Evolutionary conservation across 2,329 filamentous ascomycete genomes (phyloP).

Genomic region (Keithomyces neogunnii): DNA sequence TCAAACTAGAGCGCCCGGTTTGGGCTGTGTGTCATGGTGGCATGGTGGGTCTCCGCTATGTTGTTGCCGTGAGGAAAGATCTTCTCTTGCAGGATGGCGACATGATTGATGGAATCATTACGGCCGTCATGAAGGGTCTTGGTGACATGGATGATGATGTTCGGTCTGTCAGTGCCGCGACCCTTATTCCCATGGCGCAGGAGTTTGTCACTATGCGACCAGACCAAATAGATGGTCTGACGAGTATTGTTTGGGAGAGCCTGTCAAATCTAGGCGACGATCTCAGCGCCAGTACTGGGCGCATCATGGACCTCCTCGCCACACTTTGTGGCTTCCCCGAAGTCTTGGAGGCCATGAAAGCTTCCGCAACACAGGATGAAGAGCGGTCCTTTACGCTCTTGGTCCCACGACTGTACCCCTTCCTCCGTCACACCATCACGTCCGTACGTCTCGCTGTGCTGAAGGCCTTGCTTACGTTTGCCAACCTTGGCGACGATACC

Average conservation of each 20-base stretch:
- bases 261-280: constrained; percentile 95
- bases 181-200: constrained; percentile 87
- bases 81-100: constrained; percentile 73
- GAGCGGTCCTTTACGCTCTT: constrained; percentile 87
- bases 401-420: constrained; percentile 89
- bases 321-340: constrained; percentile 92
- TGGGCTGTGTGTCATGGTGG: constrained; percentile 98
- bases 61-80: constrained; percentile 92
- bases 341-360: constrained; percentile 89
- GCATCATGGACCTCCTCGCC: constrained; percentile 95
- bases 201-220: constrained; percentile 87
- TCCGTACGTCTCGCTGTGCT: constrained; percentile 90
- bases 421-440: constrained; percentile 93
- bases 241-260: constrained; percentile 96
- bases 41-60: constrained; percentile 92
- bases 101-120: constrained; percentile 87
- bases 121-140: constrained; percentile 89
- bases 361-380: constrained; percentile 71
- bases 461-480: constrained; percentile 85
- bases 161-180: constrained; percentile 93
- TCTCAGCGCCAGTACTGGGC: constrained; percentile 91
- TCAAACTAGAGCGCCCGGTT: constrained; percentile 62
- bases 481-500: constrained; percentile 71
- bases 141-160: constrained; percentile 92
- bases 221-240: constrained; percentile 67